phyloP scores from a whole-genome alignment of 768 basidiomycete species.

The Paxillus ammoniavirescens region DNA sequence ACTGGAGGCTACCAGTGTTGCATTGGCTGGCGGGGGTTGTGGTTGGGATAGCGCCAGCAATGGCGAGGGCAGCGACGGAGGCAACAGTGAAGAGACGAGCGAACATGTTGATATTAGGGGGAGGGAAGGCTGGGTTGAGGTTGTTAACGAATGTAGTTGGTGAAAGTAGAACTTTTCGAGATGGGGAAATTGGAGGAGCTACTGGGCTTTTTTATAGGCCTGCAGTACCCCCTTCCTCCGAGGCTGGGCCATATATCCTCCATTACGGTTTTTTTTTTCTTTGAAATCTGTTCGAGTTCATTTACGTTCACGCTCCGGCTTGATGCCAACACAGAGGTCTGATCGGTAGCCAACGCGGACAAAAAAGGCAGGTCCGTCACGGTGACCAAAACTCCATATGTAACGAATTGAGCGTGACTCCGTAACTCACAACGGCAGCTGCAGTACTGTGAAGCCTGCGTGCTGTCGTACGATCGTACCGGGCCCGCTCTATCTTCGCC shows the following conservation, averaged over 20 bases:
- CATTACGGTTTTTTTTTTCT: neutral
- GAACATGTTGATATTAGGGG: conserved; percentile 13
- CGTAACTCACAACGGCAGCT: no score
- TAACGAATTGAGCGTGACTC: no score
- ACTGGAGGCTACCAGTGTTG: conserved; percentile 7
- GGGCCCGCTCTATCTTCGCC: no score
- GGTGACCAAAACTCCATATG: no score
- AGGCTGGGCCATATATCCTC: neutral
- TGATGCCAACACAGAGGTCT: no score
- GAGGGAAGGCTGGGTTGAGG: neutral
- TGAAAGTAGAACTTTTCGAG: neutral
- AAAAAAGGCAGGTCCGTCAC: no score
- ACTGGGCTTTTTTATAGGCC: conserved; percentile 7
- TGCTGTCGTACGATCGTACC: no score
- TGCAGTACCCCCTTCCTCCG: neutral
- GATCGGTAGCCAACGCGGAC: no score
- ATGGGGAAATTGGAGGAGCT: neutral
- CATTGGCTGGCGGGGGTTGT: conserved; percentile 4
- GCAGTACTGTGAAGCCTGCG: no score
- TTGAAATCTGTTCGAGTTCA: neutral
- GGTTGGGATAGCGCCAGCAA: conserved; percentile 3
- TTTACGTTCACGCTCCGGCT: conserved; percentile 3
- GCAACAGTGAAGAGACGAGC: conserved; percentile 13
- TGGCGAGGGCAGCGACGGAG: conserved; percentile 13
- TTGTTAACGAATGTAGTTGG: conserved; percentile 5